Base-by-base conservation (phyloP, 1,139 yeast species). In the Taphrina wiesneri region DNA sequence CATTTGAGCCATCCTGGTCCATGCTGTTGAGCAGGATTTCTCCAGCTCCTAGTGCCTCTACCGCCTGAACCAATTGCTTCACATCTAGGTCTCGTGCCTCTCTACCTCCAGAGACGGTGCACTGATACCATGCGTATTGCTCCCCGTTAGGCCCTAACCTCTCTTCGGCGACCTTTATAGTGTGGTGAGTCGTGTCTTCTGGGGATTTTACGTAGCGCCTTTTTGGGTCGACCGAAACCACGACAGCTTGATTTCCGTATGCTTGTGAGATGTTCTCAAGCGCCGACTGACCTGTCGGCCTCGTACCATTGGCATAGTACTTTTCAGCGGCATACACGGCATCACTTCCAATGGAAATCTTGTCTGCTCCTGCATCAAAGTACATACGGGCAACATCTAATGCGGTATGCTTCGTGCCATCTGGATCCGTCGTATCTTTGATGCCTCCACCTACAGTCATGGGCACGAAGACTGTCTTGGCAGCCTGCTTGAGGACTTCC, bases 391-490 rank as follows among this genome's bases (percentile, higher is more conserved):
- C 99, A 17, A 93, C 96, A 67, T 91, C 87, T 41, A 88, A 83
- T 0, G 99, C 98, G 9, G 96, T 86, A 17, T 90, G 85, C 3
- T 77, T 71, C 23, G 86, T 84, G 26, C 93, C 92, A 70, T 83
- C 88, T 0, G 96, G 96, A 72, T 93, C 98, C 34, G 83, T 81
- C 73, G 90, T 84, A 75, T 93, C 98, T 71, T 90, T 87, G 70
- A 93, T 93, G 61, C 99, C 99, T 65, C 99, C 99, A 52, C 99
- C 99, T 53, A 93, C 97, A 0, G 99, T 93, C 70, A 93, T 81
- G 3, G 99, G 99, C 15, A 93, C 99, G 77, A 93, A 93, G 60
- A 93, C 89, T 0, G 95, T 86, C 76, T 88, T 88, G 9, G 97
- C 96, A 0, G 98, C 89, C 68, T 81, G 80, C 69, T 83, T 85